These are phyloP conservation scores for Rosa hybrid DNA, from an alignment of 331 rosid species.

Conservation along the genomic window DNA sequence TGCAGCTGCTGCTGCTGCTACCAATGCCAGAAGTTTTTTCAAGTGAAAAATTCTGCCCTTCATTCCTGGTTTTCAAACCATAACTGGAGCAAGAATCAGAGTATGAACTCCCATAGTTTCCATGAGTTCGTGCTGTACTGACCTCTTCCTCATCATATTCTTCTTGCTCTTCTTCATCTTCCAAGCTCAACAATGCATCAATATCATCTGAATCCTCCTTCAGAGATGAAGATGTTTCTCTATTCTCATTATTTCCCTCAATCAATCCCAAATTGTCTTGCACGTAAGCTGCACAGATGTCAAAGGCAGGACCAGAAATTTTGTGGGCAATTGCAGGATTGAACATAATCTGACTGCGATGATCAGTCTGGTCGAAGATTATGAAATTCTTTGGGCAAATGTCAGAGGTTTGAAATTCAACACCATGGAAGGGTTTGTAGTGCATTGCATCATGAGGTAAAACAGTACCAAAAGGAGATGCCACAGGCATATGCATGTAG, in stretches of 20 bases:
- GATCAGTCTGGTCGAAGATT: conserved; percentile 80
- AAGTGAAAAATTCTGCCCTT: conserved; percentile 35
- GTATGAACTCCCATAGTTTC: conserved; percentile 44
- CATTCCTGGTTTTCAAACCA: conserved; percentile 56
- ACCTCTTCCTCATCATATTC: conserved; percentile 77
- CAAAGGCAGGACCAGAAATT: conserved; percentile 50
- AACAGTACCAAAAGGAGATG: conserved; percentile 50
- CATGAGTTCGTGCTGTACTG: conserved; percentile 79
- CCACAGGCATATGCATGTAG: conserved; percentile 58
- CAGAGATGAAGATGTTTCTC: conserved; percentile 55
- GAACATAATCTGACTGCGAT: conserved; percentile 75
- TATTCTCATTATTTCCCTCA: conserved; percentile 38
- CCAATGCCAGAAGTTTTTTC: conserved; percentile 43
- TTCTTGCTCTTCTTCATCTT: conserved; percentile 52
- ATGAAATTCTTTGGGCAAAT: conserved; percentile 85
- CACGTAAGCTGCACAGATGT: conserved; percentile 47
- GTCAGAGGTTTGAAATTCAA: conserved; percentile 76
- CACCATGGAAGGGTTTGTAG: conserved; percentile 58
- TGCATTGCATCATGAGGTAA: conserved; percentile 60
- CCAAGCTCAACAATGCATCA: conserved; percentile 88
- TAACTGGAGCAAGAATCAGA: conserved; percentile 71
- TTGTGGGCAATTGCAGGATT: conserved; percentile 78
- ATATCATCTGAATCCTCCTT: conserved; percentile 80
- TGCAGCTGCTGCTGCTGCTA: conserved; percentile 34
- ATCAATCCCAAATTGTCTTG: conserved; percentile 45